Base-by-base conservation (phyloP, 805 yeast genomes). In the Nakazawaea wyomingensis region DNA sequence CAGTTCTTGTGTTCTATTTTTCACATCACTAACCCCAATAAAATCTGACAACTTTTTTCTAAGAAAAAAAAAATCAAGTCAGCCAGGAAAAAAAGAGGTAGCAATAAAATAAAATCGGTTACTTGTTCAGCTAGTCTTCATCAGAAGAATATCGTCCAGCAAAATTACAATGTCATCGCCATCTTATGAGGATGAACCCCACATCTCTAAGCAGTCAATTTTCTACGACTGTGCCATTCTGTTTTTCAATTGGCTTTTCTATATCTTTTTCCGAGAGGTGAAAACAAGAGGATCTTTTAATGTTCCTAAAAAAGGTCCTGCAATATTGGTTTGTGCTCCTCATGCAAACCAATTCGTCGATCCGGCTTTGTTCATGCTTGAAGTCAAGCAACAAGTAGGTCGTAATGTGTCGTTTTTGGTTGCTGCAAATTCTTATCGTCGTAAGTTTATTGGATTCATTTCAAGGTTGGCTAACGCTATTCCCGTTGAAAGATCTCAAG, bases 281-380 rank as follows among this genome's bases (percentile, higher is more conserved):
- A 73, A 87, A 41, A 80, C 93, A 3, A 73, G 98, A 47, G 96
- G 97, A 1, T 88, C 96, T 1, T 87, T 78, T 64, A 74, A 76
- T 43, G 53, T 77, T 27, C 83, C 84, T 1, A 69, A 73, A 24
- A 61, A 72, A 8, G 97, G 96, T 0, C 91, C 98, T 0, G 82
- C 89, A 7, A 83, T 91, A 43, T 82, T 93, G 49, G 98, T 93
- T 28, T 95, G 93, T 9, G 99, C 96, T 2, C 98, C 98, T 1
- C 99, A 91, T 66, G 95, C 96, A n/a, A 87, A 87, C 57, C 96
- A 87, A 54, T 85, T 85, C 49, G 79, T 85, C 28, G 83, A 76
- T 52, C 68, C 66, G 4, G 77, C 89, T 20, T 70, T 93, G 38
- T 68, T 87, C 26, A 80, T 86, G 75, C 78, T 82, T 36, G 86